Conservation (phyloP, 148 eudicot genomes). For the Cornus kousa region DNA sequence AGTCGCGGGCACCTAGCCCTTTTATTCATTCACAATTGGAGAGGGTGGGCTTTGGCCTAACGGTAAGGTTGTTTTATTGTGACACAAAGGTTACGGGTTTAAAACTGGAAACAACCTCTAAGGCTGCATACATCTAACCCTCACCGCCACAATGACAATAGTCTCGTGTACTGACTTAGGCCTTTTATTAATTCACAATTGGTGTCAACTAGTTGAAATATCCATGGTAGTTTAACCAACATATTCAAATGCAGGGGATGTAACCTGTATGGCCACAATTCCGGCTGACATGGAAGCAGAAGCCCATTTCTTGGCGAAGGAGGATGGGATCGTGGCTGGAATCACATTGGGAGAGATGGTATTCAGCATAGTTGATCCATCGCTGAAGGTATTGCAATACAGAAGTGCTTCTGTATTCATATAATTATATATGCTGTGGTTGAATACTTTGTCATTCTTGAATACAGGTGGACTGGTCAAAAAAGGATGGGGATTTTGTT, state of each 20-base stretch:
- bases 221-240: not conserved
- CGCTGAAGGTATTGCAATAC: constrained; percentile 61
- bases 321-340: constrained; percentile 86
- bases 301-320: constrained; percentile 89
- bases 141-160: no score
- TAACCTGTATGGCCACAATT: constrained; percentile 87
- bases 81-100: no score
- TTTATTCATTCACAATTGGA: no score
- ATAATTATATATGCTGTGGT: constrained; percentile 3
- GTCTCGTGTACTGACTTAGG: no score
- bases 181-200: not conserved
- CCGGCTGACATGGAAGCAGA: constrained; percentile 84
- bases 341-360: constrained; percentile 90
- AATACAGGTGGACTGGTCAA: constrained; percentile 83
- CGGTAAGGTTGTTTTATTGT: no score
- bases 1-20: no score
- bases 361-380: constrained; percentile 81
- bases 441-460: constrained; percentile 15
- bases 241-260: constrained; percentile 60
- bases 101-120: no score
- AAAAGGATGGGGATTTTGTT: constrained; percentile 78
- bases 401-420: not conserved
- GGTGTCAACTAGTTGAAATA: not conserved
- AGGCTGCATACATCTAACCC: no score
- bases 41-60: no score